Conservation (phyloP, 495 filamentous ascomycete species). For the Penicillium crystallinum region DNA sequence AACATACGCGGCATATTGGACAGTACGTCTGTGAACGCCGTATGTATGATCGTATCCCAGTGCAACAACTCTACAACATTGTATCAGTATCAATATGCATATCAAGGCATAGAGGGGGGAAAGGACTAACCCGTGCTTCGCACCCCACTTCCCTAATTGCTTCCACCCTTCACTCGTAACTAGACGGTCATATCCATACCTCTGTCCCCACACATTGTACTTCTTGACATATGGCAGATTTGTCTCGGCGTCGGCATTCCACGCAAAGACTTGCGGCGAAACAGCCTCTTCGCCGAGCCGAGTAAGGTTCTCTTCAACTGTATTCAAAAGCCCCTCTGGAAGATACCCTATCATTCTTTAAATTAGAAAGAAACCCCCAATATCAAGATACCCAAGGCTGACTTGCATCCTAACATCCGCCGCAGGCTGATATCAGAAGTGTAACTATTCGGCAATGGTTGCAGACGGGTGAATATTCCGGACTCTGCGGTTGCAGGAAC, state of each 20-base stretch:
- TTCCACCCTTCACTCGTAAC: constrained; percentile 42
- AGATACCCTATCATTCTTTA: constrained; percentile 24
- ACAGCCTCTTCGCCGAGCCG: constrained; percentile 31
- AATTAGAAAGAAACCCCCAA: neutral
- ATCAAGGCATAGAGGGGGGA: neutral
- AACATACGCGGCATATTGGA: constrained; percentile 29
- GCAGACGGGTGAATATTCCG: constrained; percentile 18
- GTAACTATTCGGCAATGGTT: constrained; percentile 25
- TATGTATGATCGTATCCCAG: constrained; percentile 31
- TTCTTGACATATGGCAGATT: constrained; percentile 35
- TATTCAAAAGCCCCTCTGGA: constrained; percentile 12
- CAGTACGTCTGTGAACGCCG: constrained; percentile 33
- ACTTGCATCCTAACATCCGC: constrained; percentile 22
- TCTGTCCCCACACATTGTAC: constrained; percentile 34
- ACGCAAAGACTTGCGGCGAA: constrained; percentile 25
- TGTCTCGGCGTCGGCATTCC: constrained; percentile 32
- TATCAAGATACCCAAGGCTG: neutral
- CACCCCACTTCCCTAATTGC: constrained; percentile 33
- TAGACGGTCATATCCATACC: constrained; percentile 34
- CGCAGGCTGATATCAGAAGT: constrained; percentile 28
- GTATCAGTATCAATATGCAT: neutral
- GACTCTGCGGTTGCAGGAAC: neutral
- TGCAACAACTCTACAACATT: constrained; percentile 27
- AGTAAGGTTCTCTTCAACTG: constrained; percentile 15
- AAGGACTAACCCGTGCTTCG: constrained; percentile 15